Conservation (phyloP, 495 filamentous ascomycete species). For the Penicillium angulare region DNA sequence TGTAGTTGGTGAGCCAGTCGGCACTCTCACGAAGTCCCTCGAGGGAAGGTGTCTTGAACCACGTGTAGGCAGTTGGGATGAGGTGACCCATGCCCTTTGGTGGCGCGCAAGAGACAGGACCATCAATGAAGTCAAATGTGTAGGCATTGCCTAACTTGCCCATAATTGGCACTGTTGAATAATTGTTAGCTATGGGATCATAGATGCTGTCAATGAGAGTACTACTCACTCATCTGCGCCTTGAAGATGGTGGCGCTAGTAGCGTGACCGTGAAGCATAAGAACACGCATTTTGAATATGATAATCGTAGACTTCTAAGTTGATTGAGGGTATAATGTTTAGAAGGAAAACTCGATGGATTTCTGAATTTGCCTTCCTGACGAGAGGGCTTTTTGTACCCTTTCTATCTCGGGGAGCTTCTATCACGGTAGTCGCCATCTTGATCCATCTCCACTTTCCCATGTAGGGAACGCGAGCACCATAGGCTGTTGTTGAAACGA, state of each 20-base stretch:
- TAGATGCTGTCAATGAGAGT: background rate
- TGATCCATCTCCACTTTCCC: too few relatives aligned
- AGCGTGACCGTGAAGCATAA: background rate
- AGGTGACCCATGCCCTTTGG: background rate
- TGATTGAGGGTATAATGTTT: background rate
- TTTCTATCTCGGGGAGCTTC: too few relatives aligned
- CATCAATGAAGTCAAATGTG: background rate
- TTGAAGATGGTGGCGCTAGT: background rate
- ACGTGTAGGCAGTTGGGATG: background rate
- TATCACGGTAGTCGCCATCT: too few relatives aligned
- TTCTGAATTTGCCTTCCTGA: too few relatives aligned
- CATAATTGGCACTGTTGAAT: too few relatives aligned
- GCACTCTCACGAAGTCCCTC: background rate
- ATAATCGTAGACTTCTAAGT: background rate
- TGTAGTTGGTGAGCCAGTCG: background rate
- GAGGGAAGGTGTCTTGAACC: background rate
- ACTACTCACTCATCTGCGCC: background rate
- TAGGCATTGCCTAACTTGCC: background rate
- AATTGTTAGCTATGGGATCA: background rate
- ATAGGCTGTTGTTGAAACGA: background rate
- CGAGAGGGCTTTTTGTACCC: too few relatives aligned
- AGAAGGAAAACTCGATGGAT: too few relatives aligned
- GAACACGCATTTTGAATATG: background rate
- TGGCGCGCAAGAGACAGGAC: background rate
- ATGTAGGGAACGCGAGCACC: too few relatives aligned